Conservation (phyloP, 2,329 filamentous ascomycete species). For the Trichoderma breve region DNA sequence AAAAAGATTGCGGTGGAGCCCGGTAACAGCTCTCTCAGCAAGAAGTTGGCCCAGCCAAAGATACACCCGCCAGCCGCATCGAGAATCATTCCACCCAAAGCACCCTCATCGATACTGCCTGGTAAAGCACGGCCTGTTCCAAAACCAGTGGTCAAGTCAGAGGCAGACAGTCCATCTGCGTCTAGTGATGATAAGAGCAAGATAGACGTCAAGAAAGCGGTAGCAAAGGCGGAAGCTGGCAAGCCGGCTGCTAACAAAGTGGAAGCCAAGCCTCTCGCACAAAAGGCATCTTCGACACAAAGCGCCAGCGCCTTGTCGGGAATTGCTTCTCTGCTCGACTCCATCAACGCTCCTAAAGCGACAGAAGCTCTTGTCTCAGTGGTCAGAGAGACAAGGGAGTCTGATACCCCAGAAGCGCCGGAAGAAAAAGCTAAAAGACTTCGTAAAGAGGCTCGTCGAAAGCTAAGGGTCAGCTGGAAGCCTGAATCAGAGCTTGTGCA, state of each 20-base stretch:
- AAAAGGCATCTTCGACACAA: slow-evolving; percentile 32
- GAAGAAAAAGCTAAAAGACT: slow-evolving; percentile 66
- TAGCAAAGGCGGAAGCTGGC: slow-evolving; percentile 23
- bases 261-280: slow-evolving; percentile 32
- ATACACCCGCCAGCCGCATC: slow-evolving; percentile 31
- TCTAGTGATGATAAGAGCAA: slow-evolving; percentile 35
- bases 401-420: slow-evolving; percentile 60
- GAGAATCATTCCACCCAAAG: slow-evolving; percentile 34
- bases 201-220: slow-evolving; percentile 29
- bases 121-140: slow-evolving; percentile 46
- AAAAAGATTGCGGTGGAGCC: slow-evolving; percentile 46
- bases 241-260: slow-evolving; percentile 27
- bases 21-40: slow-evolving; percentile 38
- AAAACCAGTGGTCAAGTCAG: slow-evolving; percentile 43
- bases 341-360: slow-evolving; percentile 45
- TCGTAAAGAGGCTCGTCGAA: slow-evolving; percentile 68
- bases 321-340: slow-evolving; percentile 55
- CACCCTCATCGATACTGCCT: slow-evolving; percentile 42
- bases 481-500: slow-evolving; percentile 64
- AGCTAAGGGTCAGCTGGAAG: slow-evolving; percentile 70
- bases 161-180: slow-evolving; percentile 31
- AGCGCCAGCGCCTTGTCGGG: slow-evolving; percentile 42
- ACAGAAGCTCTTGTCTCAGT: slow-evolving; percentile 42
- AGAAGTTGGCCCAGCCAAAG: slow-evolving; percentile 41
- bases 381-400: slow-evolving; percentile 49